Percentiles rank a stretch among this genome's conserved stretches.
phyloP scores from a whole-genome alignment of 1,139 yeast genomes.

The Groenewaldozyma auringiensis region DNA sequence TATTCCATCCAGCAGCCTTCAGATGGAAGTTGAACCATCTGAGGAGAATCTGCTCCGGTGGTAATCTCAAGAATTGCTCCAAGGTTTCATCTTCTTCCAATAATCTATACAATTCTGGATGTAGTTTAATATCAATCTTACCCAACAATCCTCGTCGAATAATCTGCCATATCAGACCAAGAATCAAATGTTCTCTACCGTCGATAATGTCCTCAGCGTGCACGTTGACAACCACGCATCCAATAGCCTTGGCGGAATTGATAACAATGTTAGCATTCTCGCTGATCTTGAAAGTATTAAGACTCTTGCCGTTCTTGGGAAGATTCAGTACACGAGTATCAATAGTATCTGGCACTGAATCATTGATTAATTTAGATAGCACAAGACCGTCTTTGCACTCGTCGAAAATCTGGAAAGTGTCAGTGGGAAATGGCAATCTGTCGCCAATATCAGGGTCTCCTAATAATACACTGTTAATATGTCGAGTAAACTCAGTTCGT shows the following conservation, averaged over 20 bases:
- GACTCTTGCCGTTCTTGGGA: constrained; percentile 72
- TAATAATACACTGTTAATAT: constrained; percentile 81
- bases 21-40: constrained; percentile 98
- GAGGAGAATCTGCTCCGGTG: constrained; percentile 93
- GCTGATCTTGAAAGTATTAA: constrained; percentile 90
- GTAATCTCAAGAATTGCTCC: constrained; percentile 90
- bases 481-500: constrained; percentile 90
- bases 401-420: constrained; percentile 90
- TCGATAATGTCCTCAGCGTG: constrained; percentile 96
- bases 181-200: constrained; percentile 90
- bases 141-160: constrained; percentile 91
- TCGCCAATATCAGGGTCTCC: constrained; percentile 87
- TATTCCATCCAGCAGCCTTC: constrained; percentile 84
- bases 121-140: constrained; percentile 91
- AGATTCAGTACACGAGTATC: constrained; percentile 94
- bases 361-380: constrained; percentile 86
- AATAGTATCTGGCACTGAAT: constrained; percentile 95
- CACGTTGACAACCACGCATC: constrained; percentile 95
- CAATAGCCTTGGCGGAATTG: constrained; percentile 97
- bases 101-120: constrained; percentile 91
- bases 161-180: constrained; percentile 97
- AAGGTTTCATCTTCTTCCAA: constrained; percentile 94
- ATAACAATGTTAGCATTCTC: constrained; percentile 97
- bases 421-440: constrained; percentile 86
- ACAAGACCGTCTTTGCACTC: constrained; percentile 96